Conservation (phyloP, 2,329 filamentous ascomycete species). For the Cercospora nicotianae region DNA sequence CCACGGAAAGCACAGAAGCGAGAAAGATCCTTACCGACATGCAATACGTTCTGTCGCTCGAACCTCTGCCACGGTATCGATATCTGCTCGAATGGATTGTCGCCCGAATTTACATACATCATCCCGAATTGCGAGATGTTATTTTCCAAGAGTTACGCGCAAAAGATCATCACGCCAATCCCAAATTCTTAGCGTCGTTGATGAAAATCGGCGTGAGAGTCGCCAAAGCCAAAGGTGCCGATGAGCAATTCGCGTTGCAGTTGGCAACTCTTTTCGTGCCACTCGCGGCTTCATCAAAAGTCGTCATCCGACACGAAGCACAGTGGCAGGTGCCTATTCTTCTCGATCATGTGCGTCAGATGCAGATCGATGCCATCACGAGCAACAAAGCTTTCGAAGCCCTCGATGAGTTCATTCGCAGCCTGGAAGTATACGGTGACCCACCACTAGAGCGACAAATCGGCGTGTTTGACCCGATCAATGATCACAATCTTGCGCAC, state of each 20-base stretch:
- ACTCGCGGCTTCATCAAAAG: slow-evolving; percentile 51
- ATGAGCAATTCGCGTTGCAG: slow-evolving; percentile 42
- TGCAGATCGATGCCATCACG: slow-evolving; percentile 41
- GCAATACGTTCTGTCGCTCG: slow-evolving; percentile 45
- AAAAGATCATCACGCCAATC: slow-evolving; percentile 49
- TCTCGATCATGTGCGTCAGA: slow-evolving; percentile 43
- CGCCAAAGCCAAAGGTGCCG: slow-evolving; percentile 40
- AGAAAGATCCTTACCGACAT: slow-evolving; percentile 41
- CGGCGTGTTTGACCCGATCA: slow-evolving; percentile 45
- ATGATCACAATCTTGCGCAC: slow-evolving; percentile 46
- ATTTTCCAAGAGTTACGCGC: slow-evolving; percentile 42
- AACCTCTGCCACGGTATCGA: slow-evolving; percentile 50
- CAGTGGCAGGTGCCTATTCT: slow-evolving; percentile 51
- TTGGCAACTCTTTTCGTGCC: slow-evolving; percentile 47
- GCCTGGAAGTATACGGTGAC: slow-evolving; percentile 46
- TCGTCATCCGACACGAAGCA: slow-evolving; percentile 55
- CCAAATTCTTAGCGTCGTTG: slow-evolving; percentile 49
- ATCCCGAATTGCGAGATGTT: slow-evolving; percentile 35
- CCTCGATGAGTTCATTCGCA: slow-evolving; percentile 47
- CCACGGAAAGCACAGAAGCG: slow-evolving; percentile 25
- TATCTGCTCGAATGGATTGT: slow-evolving; percentile 52
- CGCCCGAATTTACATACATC: slow-evolving; percentile 44
- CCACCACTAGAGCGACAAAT: slow-evolving; percentile 42
- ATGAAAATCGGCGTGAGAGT: slow-evolving; percentile 50
- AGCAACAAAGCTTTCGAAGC: slow-evolving; percentile 45